Evolutionary conservation across 2,329 filamentous ascomycete species (phyloP), one percentile per base, ranked within the genome.

Genomic region (Thielaviopsis cerberus): DNA sequence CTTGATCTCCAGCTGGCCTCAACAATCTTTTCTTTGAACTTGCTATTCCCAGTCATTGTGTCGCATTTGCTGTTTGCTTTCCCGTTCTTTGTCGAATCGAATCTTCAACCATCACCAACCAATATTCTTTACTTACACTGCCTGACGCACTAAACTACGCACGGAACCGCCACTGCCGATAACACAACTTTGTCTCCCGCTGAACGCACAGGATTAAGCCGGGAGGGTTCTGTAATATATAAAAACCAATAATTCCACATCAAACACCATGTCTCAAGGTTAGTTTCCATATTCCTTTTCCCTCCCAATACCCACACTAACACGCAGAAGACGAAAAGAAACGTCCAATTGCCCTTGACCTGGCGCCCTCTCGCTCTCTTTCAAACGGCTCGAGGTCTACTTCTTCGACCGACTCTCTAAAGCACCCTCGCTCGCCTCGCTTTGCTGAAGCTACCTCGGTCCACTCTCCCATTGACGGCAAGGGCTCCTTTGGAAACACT

Each of bases 401-500:
- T 22, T 75, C 77, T 26, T 76, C 76, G 59, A 71, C 72, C 63
- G 75, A 72, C 51, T 81, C 79, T 17, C 72, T 81, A 63, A 86
- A 85, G 72, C 74, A 79, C 45, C 84, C 84, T 62, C 79, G 86
- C 66, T 85, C 83, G 64, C 84, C 86, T 65, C 83, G 86, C 66
- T 91, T 91, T 66, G 85, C 84, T 58, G 86, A 90, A 74, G 86
- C 85, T 51, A 91, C 86, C 27, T 79, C 85, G 26, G 82, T 90
- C 55, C 76, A 89, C 72, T 90, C 86, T 53, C 86, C 86, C 50
- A 74, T 88, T 66, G 84, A 89, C 61, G 73, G 64, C 58, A 61
- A 72, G 54, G 75, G 76, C 30, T 80, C 81, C 8, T 85, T 86
- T 65, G 74, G 75, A 64, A 77, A 82, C 62, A 75, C 77, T 53